phyloP scores from a whole-genome alignment of 306 rosid genomes.

The Potentilla sterilis region DNA sequence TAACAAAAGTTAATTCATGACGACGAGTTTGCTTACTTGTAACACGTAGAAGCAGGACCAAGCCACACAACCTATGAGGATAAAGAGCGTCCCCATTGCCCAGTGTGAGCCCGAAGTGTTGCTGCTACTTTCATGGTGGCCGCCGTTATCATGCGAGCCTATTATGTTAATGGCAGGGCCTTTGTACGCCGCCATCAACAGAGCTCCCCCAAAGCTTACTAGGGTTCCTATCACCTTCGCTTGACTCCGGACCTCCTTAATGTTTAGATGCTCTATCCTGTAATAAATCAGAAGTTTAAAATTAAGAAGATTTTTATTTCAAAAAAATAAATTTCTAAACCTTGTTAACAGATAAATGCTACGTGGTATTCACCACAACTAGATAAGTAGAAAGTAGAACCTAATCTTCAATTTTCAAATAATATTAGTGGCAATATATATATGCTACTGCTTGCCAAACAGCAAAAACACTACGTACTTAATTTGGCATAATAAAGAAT shows the following conservation, averaged over 20 bases:
- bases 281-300: background rate
- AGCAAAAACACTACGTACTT: background rate
- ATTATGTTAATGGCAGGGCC: constrained; percentile 54
- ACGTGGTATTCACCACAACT: background rate
- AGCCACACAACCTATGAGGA: constrained; percentile 64
- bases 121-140: constrained; percentile 19
- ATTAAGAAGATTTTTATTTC: background rate
- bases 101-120: constrained; percentile 40
- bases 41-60: constrained; percentile 64
- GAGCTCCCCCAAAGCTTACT: constrained; percentile 53
- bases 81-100: constrained; percentile 50
- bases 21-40: constrained; percentile 33
- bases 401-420: background rate
- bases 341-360: background rate
- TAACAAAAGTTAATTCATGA: background rate
- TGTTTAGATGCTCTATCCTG: constrained; percentile 38
- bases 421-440: background rate
- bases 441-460: background rate
- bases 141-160: constrained; percentile 19
- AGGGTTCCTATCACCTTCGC: constrained; percentile 44
- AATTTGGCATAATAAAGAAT: background rate
- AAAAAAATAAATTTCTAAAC: background rate
- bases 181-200: constrained; percentile 73
- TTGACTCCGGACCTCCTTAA: constrained; percentile 34
- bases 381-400: constrained; percentile 1